Evolutionary conservation across 768 basidiomycete species (phyloP).

Genomic region (Tricholoma furcatifolium): DNA sequence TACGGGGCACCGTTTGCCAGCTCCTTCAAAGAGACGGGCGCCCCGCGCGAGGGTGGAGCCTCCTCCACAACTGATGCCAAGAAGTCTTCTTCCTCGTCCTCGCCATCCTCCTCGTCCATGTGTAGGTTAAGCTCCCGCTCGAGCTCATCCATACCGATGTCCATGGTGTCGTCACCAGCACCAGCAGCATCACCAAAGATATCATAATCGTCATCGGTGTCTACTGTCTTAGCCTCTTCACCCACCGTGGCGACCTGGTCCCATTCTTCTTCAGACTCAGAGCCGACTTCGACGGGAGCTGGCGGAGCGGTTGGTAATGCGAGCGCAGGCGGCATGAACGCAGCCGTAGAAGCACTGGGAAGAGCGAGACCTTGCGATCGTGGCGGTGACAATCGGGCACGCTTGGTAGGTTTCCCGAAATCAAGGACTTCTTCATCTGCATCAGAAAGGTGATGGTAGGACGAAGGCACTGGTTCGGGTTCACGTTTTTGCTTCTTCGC

Average conservation of each 20-base stretch:
- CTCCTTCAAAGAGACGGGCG: slow-evolving; percentile 17
- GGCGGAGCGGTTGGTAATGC: slow-evolving; percentile 15
- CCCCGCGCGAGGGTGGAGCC: slow-evolving; percentile 11
- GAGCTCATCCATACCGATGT: slow-evolving; percentile 39
- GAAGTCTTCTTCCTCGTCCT: slow-evolving; percentile 57
- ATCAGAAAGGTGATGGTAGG: slow-evolving; percentile 19
- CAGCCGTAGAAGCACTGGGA: slow-evolving; percentile 30
- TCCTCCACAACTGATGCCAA: slow-evolving; percentile 37
- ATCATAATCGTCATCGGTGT: slow-evolving; percentile 27
- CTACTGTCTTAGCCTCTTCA: slow-evolving; percentile 3
- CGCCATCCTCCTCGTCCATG: slow-evolving; percentile 43
- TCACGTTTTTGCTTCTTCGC: slow-evolving; percentile 25
- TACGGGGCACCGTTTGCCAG: slow-evolving; percentile 24
- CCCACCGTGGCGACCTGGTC: slow-evolving; percentile 37
- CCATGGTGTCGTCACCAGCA: slow-evolving; percentile 22
- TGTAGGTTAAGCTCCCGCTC: slow-evolving; percentile 37
- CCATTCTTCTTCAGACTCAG: slow-evolving; percentile 47
- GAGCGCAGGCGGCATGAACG: slow-evolving; percentile 24
- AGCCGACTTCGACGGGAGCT: slow-evolving; percentile 13
- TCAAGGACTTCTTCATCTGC: slow-evolving; percentile 48
- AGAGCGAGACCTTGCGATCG: slow-evolving; percentile 33
- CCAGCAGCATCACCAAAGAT: slow-evolving; percentile 24
- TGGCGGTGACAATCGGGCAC: slow-evolving; percentile 25
- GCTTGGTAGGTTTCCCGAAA: slow-evolving; percentile 49
- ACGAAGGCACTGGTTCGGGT: slow-evolving; percentile 15